Evolutionary conservation across 768 basidiomycete genomes (phyloP), one percentile per base, ranked within the genome.

Genomic region (Tylopilus vinaceipallidus): DNA sequence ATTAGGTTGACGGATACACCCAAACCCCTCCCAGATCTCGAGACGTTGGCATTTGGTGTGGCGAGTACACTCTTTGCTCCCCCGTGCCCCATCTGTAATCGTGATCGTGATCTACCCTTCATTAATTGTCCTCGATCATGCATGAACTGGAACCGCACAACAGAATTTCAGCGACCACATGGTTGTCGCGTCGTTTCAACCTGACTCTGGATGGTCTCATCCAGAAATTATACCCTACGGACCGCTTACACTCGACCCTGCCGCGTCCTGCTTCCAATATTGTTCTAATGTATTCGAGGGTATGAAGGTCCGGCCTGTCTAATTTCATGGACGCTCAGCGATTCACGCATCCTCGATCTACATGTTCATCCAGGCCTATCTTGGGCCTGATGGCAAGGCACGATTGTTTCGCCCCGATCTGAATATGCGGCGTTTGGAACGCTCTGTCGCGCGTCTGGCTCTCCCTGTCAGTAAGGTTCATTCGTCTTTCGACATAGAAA

Each of bases 391-490:
- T 50, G 91, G 91, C 1, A 78, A 80, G 43, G 76, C 83, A 1
- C 75, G 87, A 7, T 69, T 95, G 32, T 97, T 97, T 75, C 75
- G 93, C 27, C 92, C 93, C 0, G 76, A 89, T 26, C 70, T 79
- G 66, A 95, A 95, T 67, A 92, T 95, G 90, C 78, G 77, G 23
- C 85, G 94, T 23, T 77, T 98, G 68, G 73, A 77, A 38, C 73
- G 76, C 29, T 89, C 86, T 19, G 80, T 80, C 0, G 80, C 76
- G 2, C 82, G 92, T 41, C 75, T 91, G 40, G 87, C 88, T 0
- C 72, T 91, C 14, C 90, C 89, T 1, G 83, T 83, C 57, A 55
- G 81, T 67, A 0, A 16, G 44, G 32, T 23, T 19, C 20, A 10
- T 9, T 1, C 3, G 0, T 19, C 6, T 8, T 12, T 29, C 12